These are phyloP conservation scores for Nigrospora oryzae DNA, from an alignment of 2,329 filamentous ascomycete genomes.

Conservation along the genomic window DNA sequence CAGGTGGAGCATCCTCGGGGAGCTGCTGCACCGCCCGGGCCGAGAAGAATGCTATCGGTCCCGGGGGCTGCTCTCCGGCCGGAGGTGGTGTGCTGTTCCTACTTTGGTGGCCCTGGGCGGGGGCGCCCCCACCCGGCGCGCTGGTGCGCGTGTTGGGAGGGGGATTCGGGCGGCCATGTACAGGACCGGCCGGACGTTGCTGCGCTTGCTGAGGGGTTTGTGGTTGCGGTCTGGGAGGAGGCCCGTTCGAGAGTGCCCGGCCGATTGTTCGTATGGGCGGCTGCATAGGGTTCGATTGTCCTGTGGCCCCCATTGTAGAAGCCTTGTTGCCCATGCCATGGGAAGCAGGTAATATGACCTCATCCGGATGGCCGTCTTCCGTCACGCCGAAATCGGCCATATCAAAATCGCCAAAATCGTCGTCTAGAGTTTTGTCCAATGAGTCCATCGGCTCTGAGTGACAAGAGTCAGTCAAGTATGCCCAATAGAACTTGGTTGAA, in stretches of 20 bases:
- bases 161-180: constrained; percentile 15
- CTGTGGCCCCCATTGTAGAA: constrained; percentile 12
- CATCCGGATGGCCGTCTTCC: constrained; percentile 66
- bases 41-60: constrained; percentile 59
- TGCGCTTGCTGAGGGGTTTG: constrained; percentile 25
- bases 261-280: constrained; percentile 22
- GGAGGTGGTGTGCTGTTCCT: constrained; percentile 21
- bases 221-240: constrained; percentile 18
- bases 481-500: no score
- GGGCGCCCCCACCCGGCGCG: constrained; percentile 1
- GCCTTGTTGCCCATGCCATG: constrained; percentile 14
- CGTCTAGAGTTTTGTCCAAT: constrained; percentile 20
- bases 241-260: neutral
- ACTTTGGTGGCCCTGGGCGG: constrained; percentile 3
- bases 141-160: neutral
- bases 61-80: constrained; percentile 17
- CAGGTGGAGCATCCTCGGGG: constrained; percentile 36
- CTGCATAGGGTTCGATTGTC: constrained; percentile 22
- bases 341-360: constrained; percentile 51
- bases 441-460: constrained; percentile 18
- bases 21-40: constrained; percentile 55
- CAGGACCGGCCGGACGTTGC: constrained; percentile 13
- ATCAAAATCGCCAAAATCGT: constrained; percentile 54
- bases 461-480: no score
- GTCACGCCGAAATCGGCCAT: constrained; percentile 67